phyloP scores from a whole-genome alignment of 2,329 filamentous ascomycete genomes.

The Arachnopeziza araneosa region DNA sequence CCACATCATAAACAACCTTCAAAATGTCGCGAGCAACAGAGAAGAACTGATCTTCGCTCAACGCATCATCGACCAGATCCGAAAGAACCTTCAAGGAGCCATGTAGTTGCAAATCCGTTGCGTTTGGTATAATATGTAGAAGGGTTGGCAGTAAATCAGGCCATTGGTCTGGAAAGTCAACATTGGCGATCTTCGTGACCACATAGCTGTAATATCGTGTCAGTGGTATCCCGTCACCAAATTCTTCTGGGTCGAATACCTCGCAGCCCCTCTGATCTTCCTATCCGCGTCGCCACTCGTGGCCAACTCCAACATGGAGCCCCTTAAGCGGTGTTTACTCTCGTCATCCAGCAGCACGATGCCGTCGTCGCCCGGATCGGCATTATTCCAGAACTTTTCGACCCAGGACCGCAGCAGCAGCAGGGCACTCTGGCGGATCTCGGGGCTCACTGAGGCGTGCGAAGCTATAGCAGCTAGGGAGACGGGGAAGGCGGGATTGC shows the following conservation, averaged over 20 bases:
- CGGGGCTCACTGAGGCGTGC: slow-evolving; percentile 65
- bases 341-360: slow-evolving; percentile 64
- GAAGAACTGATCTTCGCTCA: slow-evolving; percentile 95
- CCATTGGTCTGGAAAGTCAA: slow-evolving; percentile 94
- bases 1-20: slow-evolving; percentile 75
- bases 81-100: slow-evolving; percentile 82
- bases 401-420: slow-evolving; percentile 78
- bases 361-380: slow-evolving; percentile 53
- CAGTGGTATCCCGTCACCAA: background rate
- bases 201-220: slow-evolving; percentile 46
- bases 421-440: slow-evolving; percentile 78
- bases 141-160: slow-evolving; percentile 79
- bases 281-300: slow-evolving; percentile 66
- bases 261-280: slow-evolving; percentile 84
- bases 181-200: slow-evolving; percentile 88
- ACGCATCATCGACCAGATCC: slow-evolving; percentile 87
- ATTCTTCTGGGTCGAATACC: slow-evolving; percentile 45
- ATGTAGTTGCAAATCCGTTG: slow-evolving; percentile 75
- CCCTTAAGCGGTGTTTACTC: slow-evolving; percentile 68
- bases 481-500: slow-evolving; percentile 65
- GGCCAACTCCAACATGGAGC: slow-evolving; percentile 70
- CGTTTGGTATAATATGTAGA: slow-evolving; percentile 69
- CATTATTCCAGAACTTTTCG: slow-evolving; percentile 74
- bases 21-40: slow-evolving; percentile 80
- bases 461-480: slow-evolving; percentile 76